Percentiles rank a stretch among this genome's conserved stretches.
These are phyloP conservation scores for Amyloporia xantha DNA, from an alignment of 768 basidiomycete species.

Conservation along the genomic window DNA sequence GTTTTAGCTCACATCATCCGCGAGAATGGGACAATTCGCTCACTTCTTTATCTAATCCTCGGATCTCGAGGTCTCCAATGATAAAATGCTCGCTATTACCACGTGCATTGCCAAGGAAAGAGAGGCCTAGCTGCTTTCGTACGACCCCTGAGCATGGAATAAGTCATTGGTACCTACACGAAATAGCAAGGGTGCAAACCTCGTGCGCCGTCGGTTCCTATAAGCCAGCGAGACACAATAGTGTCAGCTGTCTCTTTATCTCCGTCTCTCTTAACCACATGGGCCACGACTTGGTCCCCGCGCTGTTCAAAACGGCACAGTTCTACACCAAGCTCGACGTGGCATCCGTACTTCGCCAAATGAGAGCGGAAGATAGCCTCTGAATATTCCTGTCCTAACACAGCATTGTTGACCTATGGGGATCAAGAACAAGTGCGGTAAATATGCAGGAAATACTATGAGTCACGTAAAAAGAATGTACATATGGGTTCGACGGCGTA, in stretches of 20 bases:
- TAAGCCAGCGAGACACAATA: constrained; percentile 26
- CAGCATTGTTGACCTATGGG: not conserved
- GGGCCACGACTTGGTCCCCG: constrained; percentile 24
- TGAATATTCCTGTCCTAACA: constrained; percentile 14
- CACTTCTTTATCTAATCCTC: too few species aligned
- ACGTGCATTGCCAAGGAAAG: constrained; percentile 1
- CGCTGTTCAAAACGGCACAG: constrained; percentile 28
- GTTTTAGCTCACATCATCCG: too few species aligned
- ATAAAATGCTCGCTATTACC: not conserved
- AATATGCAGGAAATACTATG: not conserved
- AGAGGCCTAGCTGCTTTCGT: constrained; percentile 6
- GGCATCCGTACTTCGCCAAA: constrained; percentile 17
- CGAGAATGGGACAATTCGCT: too few species aligned
- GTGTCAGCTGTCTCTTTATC: constrained; percentile 23
- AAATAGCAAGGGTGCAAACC: constrained; percentile 9
- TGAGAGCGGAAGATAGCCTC: constrained; percentile 28
- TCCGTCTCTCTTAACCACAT: constrained; percentile 14
- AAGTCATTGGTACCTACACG: not conserved
- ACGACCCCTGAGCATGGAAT: constrained; percentile 1
- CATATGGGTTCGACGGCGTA: constrained; percentile 15
- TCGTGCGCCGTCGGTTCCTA: constrained; percentile 38
- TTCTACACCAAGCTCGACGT: constrained; percentile 31
- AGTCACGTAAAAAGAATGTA: not conserved
- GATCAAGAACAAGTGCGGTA: not conserved
- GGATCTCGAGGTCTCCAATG: not conserved